Evolutionary conservation across 1,139 yeast species (phyloP), one percentile per base, ranked within the genome.

Genomic region (Hyphopichia khmerensis): DNA sequence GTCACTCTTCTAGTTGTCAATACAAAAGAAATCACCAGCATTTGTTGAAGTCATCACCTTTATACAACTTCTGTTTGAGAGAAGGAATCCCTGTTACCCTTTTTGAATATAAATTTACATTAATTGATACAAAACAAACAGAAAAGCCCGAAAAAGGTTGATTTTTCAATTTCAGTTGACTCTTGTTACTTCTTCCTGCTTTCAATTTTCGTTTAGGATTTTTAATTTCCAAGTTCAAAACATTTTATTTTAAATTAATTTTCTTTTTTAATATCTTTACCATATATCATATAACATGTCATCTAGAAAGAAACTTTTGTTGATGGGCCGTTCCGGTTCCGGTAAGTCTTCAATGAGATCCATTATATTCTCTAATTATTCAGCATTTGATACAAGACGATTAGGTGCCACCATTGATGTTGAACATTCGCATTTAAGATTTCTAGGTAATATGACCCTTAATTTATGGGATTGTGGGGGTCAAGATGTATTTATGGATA

Each of bases 401-500:
- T 68, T 93, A 14, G 99, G 99, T 1, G 99, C 99, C 19, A 93
- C 99, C 1, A 91, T 95, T 47, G 99, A 95, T 59, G 98, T 93
- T 21, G 99, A 95, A 60, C 97, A 93, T 59, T 90, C 98, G 4
- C 96, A 93, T 64, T 71, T 93, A 42, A 72, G 98, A 43, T 91
- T 93, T 58, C 71, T 93, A 46, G 97, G 97, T 4, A 91, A 93
- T 60, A 89, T 93, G 95, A 90, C 97, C 1, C 74, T 93, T 43
- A 93, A 93, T 55, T 70, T 93, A 29, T 91, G 99, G 99, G 99
- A 93, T 62, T 93, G 99, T 67, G 99, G 99, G 52, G 96, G 96
- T 3, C 99, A 93, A 64, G 98, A 93, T 62, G 91, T 87, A 3
- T 95, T 91, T 56, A 91, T 95, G 88, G 97, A 91, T 59, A 91